Conservation (phyloP, 345 rosid species). For the Populus alba region DNA sequence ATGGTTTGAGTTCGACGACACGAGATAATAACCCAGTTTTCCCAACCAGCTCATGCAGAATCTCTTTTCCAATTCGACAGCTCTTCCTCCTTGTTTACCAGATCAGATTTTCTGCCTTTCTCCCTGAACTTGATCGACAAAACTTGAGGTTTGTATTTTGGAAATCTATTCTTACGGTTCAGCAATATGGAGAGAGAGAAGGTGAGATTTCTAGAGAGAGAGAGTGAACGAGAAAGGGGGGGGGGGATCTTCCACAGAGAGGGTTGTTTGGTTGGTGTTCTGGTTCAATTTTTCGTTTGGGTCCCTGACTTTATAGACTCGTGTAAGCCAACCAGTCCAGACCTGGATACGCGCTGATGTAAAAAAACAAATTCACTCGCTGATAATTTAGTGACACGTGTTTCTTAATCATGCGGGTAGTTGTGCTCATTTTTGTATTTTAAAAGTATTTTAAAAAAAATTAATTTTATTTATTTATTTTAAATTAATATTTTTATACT, state of each 20-base stretch:
- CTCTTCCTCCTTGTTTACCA: not conserved
- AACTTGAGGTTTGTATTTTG: not conserved
- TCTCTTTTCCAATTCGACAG: slow-evolving; percentile 18
- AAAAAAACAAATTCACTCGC: not conserved
- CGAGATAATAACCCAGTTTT: slow-evolving; percentile 48
- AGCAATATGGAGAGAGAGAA: not conserved
- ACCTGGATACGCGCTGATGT: not conserved
- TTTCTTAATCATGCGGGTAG: not conserved
- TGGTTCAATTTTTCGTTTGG: not conserved
- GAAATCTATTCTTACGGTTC: not conserved
- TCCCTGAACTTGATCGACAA: not conserved
- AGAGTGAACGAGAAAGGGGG: not conserved
- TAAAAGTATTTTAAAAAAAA: too few relatives aligned
- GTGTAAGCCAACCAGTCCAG: not conserved
- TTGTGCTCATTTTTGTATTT: too few relatives aligned
- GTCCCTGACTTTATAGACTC: not conserved
- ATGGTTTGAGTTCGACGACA: slow-evolving; percentile 59
- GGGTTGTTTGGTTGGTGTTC: not conserved
- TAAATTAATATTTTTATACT: too few relatives aligned
- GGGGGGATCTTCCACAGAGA: not conserved
- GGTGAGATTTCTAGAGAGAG: not conserved
- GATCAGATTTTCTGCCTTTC: not conserved
- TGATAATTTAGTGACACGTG: not conserved
- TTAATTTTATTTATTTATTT: too few relatives aligned
- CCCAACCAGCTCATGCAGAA: slow-evolving; percentile 98